Evolutionary conservation across 1,284 basidiomycete genomes (phyloP).

Genomic region (Rhodofomes roseus): DNA sequence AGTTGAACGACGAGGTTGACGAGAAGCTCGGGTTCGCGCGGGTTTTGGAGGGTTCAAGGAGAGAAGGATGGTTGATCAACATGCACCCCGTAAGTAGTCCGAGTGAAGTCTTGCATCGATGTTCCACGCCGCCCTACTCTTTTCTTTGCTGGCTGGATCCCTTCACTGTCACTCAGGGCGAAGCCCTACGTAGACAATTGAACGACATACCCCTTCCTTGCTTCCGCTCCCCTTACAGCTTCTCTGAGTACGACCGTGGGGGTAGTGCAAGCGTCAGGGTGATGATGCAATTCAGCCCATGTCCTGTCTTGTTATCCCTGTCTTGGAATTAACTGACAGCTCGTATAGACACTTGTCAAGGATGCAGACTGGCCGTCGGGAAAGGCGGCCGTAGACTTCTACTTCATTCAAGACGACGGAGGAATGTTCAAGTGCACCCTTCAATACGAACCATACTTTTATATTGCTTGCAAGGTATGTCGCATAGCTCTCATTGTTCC

Average conservation of each 20-base stretch:
- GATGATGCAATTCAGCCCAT: no score
- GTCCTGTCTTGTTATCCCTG: no score
- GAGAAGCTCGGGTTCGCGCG: slow-evolving; percentile 88
- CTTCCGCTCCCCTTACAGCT: no score
- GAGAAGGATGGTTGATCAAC: slow-evolving; percentile 94
- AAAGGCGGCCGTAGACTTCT: slow-evolving; percentile 91
- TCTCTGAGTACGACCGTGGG: no score
- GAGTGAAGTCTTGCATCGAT: no score
- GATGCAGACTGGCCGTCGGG: slow-evolving; percentile 80
- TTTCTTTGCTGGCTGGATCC: no score
- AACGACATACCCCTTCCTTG: no score
- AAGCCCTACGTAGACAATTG: no score
- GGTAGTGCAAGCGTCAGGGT: no score
- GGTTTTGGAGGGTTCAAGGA: slow-evolving; percentile 68
- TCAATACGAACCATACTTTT: slow-evolving; percentile 94
- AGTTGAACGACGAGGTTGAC: slow-evolving; percentile 83
- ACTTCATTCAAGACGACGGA: slow-evolving; percentile 97
- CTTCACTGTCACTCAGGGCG: no score
- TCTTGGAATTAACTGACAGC: background rate
- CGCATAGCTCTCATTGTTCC: background rate
- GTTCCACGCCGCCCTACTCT: no score
- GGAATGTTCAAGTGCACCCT: slow-evolving; percentile 95
- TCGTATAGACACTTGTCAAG: slow-evolving; percentile 72
- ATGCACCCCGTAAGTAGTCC: slow-evolving; percentile 85
- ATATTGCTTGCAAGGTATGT: slow-evolving; percentile 84